A percentile compares a stretch with the other conserved stretches of the same genome.
Evolutionary conservation across 176 grass and related monocot species (phyloP).

Genomic region (Zoysia pacifica): DNA sequence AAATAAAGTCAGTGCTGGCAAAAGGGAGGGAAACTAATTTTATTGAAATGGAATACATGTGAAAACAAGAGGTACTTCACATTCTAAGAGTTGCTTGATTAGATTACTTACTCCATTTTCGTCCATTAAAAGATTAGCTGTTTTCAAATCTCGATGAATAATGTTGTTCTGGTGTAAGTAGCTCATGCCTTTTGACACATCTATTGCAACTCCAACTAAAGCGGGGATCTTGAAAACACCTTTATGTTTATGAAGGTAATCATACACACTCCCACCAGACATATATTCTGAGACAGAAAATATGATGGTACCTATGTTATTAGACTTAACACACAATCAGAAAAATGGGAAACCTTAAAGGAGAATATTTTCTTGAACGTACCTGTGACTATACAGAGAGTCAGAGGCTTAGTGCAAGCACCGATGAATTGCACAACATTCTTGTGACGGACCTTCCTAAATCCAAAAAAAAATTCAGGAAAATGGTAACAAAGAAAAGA

Average conservation of each 20-base stretch:
- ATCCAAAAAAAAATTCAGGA: conserved; percentile 39
- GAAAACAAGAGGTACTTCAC: not conserved
- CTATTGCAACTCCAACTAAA: conserved; percentile 88
- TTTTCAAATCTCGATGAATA: conserved; percentile 97
- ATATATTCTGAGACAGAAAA: conserved; percentile 75
- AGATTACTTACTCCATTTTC: conserved; percentile 84
- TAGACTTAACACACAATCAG: conserved; percentile 1
- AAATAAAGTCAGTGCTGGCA: not conserved
- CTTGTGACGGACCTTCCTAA: conserved; percentile 94
- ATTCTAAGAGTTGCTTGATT: conserved; percentile 3
- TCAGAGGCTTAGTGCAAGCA: conserved; percentile 85
- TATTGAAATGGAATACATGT: conserved; percentile 5
- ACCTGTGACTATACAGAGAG: conserved; percentile 96
- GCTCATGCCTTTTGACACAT: conserved; percentile 99
- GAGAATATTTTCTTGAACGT: conserved; percentile 24
- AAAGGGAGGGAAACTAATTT: conserved; percentile 7
- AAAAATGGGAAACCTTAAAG: conserved; percentile 8
- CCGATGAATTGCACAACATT: conserved; percentile 99
- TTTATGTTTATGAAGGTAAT: conserved; percentile 97
- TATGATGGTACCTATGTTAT: conserved; percentile 10
- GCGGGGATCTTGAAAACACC: conserved; percentile 80
- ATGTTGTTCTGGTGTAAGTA: conserved; percentile 99
- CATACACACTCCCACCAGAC: conserved; percentile 91
- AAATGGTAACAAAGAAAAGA: conserved; percentile 24
- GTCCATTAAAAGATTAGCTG: conserved; percentile 99